Percentiles rank a stretch among this genome's conserved stretches.
Evolutionary conservation across 768 basidiomycete genomes (phyloP).

Genomic region (Podaxis sp.): DNA sequence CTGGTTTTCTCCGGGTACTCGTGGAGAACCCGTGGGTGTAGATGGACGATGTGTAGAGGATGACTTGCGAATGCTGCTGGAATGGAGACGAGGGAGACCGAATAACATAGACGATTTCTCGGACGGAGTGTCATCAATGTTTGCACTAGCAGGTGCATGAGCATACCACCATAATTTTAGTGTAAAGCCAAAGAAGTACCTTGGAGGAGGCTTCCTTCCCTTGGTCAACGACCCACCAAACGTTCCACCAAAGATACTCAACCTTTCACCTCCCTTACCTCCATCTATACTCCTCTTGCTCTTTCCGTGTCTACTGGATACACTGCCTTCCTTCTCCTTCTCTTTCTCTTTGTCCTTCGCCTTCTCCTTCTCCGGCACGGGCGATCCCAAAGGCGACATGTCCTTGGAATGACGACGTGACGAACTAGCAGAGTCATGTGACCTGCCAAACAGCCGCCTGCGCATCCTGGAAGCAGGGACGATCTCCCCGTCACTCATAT

Average conservation of each 20-base stretch:
- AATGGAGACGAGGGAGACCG: slow-evolving; percentile 49
- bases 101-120: slow-evolving; percentile 44
- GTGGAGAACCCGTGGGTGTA: slow-evolving; percentile 27
- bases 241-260: slow-evolving; percentile 80
- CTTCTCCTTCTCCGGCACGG: slow-evolving; percentile 17
- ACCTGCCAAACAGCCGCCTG: slow-evolving; percentile 63
- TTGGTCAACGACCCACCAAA: slow-evolving; percentile 64
- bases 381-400: slow-evolving; percentile 10
- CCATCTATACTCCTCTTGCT: slow-evolving; percentile 52
- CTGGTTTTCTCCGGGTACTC: slow-evolving; percentile 5
- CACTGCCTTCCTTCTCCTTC: slow-evolving; percentile 24
- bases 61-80: slow-evolving; percentile 38
- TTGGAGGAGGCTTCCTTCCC: slow-evolving; percentile 79
- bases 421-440: slow-evolving; percentile 40
- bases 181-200: slow-evolving; percentile 35
- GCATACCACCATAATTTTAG: background rate
- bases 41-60: slow-evolving; percentile 43
- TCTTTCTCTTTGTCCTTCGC: slow-evolving; percentile 35
- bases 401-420: slow-evolving; percentile 23
- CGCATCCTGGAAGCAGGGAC: slow-evolving; percentile 41
- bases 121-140: slow-evolving; percentile 4
- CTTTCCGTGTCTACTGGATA: slow-evolving; percentile 37
- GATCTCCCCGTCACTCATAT: slow-evolving; percentile 66
- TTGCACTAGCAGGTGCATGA: slow-evolving; percentile 3
- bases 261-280: slow-evolving; percentile 50